Base-by-base conservation (phyloP, 768 basidiomycete species). In the Tricholoma hemisulphureum region DNA sequence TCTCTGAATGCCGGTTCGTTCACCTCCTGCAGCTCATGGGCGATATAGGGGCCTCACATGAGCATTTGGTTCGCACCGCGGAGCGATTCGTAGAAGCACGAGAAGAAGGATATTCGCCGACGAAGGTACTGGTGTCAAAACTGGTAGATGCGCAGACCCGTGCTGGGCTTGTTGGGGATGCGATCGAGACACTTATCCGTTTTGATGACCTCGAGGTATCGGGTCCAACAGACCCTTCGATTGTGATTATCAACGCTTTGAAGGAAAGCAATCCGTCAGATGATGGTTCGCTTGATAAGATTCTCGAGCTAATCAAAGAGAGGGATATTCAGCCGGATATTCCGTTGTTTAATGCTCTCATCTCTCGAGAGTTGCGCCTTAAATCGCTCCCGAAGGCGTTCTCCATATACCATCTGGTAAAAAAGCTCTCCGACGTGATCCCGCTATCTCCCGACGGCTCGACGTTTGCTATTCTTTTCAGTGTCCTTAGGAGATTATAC, bases 341-440 rank as follows among this genome's bases (percentile, higher is more conserved):
- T 8, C 62, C 63, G 35, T 60, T 83, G n/a, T 77, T 83, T 69
- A 83, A 85, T 55, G 58, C 75, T 7, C 74, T 86, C 59, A 75
- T 85, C 13, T 69, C 75, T 6, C 67, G 69, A 14, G 75, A 80
- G 55, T 62, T 74, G 34, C 63, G 72, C 11, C 65, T 65, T 1
- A 55, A 66, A 11, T 70, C 71, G 5, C 67, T 73, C 49, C 62
- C 60, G 4, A 69, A 72, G 16, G 79, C 77, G 6, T 80, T 83
- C 58, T 62, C 70, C 2, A 67, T 83, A 4, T 86, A 83, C 61
- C 63, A 63, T 7, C 53, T 75, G 20, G 64, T 85, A 48, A 67
- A 75, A 60, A 56, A 46, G 24, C 65, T 76, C 29, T 68, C 75
- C 1, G 62, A 67, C 1, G 63, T 61, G 9, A 59, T 64, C 0